phyloP scores from a whole-genome alignment of 2,329 filamentous ascomycete genomes.

The Trichoderma koningii region DNA sequence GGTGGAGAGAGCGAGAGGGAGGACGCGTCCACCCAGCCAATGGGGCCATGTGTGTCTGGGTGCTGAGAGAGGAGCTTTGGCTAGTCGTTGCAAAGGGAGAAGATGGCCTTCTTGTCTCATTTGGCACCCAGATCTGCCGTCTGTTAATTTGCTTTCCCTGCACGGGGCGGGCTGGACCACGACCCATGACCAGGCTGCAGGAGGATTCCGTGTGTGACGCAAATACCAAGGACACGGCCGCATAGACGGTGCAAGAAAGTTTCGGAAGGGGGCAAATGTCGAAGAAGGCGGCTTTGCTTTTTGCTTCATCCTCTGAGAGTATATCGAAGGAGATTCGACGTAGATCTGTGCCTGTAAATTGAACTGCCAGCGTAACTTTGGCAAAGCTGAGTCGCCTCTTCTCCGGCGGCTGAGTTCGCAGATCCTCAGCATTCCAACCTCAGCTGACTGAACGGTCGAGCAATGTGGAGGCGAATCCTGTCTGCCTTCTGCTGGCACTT shows the following conservation, averaged over 20 bases:
- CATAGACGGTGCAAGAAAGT: not conserved
- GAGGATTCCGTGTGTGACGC: constrained; percentile 10
- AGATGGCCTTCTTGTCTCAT: constrained; percentile 8
- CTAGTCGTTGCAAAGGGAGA: constrained; percentile 17
- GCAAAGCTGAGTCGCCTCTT: not conserved
- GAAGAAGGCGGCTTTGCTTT: not conserved
- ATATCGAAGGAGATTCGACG: not conserved
- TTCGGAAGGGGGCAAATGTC: not conserved
- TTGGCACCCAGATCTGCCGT: not conserved
- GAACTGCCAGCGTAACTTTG: not conserved
- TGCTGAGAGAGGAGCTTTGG: not conserved
- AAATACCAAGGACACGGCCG: not conserved
- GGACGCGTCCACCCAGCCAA: constrained; percentile 7
- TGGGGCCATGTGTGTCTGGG: not conserved
- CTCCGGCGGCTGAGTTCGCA: not conserved
- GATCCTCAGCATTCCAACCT: not conserved
- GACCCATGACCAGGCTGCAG: constrained; percentile 5
- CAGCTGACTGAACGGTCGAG: not conserved
- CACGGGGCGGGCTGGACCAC: not conserved
- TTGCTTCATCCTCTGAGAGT: too few species aligned
- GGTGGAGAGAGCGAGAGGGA: constrained; percentile 1
- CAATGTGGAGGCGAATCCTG: not conserved
- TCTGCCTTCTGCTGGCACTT: not conserved
- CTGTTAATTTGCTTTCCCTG: constrained; percentile 7
- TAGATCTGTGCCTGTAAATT: not conserved